Evolutionary conservation across 805 yeast species (phyloP).

Genomic region (Kazachstania taianensis): DNA sequence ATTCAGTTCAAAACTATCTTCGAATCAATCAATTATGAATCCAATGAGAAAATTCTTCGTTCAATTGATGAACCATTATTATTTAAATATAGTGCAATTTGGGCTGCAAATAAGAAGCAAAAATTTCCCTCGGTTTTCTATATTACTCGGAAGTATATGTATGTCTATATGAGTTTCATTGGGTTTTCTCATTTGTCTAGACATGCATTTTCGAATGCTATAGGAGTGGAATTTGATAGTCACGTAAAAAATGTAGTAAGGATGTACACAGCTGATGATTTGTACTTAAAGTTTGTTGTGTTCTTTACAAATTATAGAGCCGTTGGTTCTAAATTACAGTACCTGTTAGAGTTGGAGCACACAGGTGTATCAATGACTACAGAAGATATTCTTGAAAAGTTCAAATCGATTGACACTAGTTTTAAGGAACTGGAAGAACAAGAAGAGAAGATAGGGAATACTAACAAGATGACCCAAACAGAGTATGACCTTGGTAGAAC

Average conservation of each 20-base stretch:
- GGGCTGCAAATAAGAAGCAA: conserved; percentile 57
- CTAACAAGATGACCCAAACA: conserved; percentile 4
- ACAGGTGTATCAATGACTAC: conserved; percentile 21
- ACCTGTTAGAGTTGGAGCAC: conserved; percentile 41
- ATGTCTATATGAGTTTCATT: conserved; percentile 54
- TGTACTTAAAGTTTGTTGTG: conserved; percentile 35
- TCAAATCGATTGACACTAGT: conserved; percentile 17
- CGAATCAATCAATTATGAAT: conserved; percentile 34
- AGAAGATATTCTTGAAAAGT: conserved; percentile 25
- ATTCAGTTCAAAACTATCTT: conserved; percentile 68
- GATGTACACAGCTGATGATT: conserved; percentile 3
- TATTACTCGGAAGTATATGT: conserved; percentile 47
- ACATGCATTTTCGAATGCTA: conserved; percentile 36
- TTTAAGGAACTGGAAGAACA: conserved; percentile 9
- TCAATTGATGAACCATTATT: conserved; percentile 51
- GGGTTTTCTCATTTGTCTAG: conserved; percentile 61
- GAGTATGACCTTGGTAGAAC: conserved; percentile 8
- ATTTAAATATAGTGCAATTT: conserved; percentile 50
- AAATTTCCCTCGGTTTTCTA: conserved; percentile 63
- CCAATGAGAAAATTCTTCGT: conserved; percentile 1
- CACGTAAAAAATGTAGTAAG: conserved; percentile 4
- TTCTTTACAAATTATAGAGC: conserved; percentile 51
- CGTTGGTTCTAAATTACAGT: conserved; percentile 47
- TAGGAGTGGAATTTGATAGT: conserved; percentile 38
- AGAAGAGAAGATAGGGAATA: conserved; percentile 4